Evolutionary conservation across 371 early-diverging fungal species (phyloP).

Genomic region (Modicella reniformis): DNA sequence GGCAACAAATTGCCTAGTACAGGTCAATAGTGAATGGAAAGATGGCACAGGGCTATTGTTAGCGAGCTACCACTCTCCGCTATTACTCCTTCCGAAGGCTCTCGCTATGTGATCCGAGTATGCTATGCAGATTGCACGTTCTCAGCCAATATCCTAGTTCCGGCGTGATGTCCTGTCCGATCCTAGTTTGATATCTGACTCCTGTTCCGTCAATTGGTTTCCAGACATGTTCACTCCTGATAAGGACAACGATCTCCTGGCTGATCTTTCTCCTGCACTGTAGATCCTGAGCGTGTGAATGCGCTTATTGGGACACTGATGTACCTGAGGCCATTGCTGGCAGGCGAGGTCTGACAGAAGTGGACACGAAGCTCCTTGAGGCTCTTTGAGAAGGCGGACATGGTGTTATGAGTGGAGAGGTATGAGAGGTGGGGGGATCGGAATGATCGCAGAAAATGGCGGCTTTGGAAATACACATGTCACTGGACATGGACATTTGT

Average conservation of each 20-base stretch:
- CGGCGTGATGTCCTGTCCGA: no score
- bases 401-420: constrained; percentile 18
- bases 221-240: no score
- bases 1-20: constrained; percentile 82
- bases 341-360: constrained; percentile 85
- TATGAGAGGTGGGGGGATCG: constrained; percentile 16
- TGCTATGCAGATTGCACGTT: no score
- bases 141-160: no score
- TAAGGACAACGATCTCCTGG: neutral
- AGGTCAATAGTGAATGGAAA: constrained; percentile 2
- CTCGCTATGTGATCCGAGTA: no score
- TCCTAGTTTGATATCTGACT: no score
- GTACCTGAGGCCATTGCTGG: constrained; percentile 89
- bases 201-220: no score
- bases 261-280: no score
- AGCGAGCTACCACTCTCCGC: neutral
- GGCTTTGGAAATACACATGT: neutral
- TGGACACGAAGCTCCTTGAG: constrained; percentile 92
- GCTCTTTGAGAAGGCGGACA: constrained; percentile 63
- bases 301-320: no score
- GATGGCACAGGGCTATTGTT: neutral
- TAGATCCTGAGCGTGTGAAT: no score
- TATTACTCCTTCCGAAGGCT: neutral
- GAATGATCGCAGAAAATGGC: neutral
- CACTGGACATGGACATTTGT: no score